Conservation (phyloP, 2,329 filamentous ascomycete genomes). For the Neofusicoccum parvum region DNA sequence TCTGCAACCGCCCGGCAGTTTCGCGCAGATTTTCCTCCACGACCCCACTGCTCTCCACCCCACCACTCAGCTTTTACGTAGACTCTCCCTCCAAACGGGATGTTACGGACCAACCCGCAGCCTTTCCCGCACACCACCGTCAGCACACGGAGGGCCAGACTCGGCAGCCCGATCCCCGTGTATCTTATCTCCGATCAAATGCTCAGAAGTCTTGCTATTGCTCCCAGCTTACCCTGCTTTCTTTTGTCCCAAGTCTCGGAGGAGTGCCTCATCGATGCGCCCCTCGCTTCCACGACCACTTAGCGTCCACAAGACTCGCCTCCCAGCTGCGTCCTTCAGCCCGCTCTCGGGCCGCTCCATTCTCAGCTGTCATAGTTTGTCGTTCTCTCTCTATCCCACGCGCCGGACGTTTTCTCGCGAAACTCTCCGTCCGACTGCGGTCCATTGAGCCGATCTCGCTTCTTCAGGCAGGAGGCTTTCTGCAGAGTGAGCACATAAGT, state of each 20-base stretch:
- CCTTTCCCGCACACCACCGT: background rate
- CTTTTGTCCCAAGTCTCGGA: background rate
- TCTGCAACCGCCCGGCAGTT: constrained; percentile 1
- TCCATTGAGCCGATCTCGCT: constrained; percentile 3
- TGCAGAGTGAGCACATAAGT: background rate
- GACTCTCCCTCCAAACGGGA: background rate
- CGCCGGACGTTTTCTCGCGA: background rate
- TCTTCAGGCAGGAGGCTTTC: background rate
- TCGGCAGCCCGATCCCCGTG: background rate
- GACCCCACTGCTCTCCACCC: background rate
- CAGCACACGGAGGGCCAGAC: background rate
- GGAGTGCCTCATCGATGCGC: background rate
- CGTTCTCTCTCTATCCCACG: background rate
- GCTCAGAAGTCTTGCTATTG: background rate
- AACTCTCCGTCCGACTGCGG: background rate
- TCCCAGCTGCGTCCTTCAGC: background rate
- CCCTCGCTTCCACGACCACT: background rate
- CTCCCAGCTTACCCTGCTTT: background rate
- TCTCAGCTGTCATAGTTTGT: constrained; percentile 1
- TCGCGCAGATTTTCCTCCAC: background rate
- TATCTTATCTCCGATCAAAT: constrained; percentile 16
- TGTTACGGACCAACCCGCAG: constrained; percentile 6
- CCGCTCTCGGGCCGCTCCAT: background rate
- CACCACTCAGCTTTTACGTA: constrained; percentile 12
- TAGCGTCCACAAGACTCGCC: background rate